Evolutionary conservation across 1,284 basidiomycete genomes (phyloP), one percentile per base, ranked within the genome.

Genomic region (Sporisorium sorghi): DNA sequence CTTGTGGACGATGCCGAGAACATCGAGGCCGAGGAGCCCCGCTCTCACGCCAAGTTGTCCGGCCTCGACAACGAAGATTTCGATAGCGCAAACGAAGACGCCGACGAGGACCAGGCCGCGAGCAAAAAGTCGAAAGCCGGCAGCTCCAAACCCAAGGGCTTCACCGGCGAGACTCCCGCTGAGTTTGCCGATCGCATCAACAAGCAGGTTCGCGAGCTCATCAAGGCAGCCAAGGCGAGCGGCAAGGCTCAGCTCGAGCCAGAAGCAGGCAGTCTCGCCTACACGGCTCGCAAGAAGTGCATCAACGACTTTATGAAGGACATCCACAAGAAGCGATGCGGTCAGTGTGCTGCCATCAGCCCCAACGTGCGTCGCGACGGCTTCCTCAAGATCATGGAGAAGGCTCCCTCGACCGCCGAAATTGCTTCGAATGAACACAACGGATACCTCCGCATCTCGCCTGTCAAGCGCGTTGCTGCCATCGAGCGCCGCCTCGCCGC

Each of bases 281-380:
- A 92, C 85, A 92, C 95, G 81, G 89, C 91, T 44, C 89, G 95
- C 73, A 95, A 93, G 84, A 90, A 91, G 54, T 86, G 93, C 48
- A 92, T 98, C 74, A 86, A 88, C 64, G 92, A 95, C 59, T 95
- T 98, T 81, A 85, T 95, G 76, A 93, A 90, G 86, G 86, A 87
- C 24, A 89, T 91, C 47, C 87, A 90, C 51, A 84, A 89, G 81
- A 92, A 89, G 79, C 72, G 69, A 10, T 99, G 96, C 84, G 85
- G 86, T 1, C 88, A 88, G 62, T 99, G 96, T 86, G 87, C 87
- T 62, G 93, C 91, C 91, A 95, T 85, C 87, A 90, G 88, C 2
- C 93, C 93, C 82, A 92, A 92, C 0, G 93, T 93, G 85, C 91
- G 95, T 64, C 97, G 95, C 85, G 97, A 99, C 83, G 94, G 93